Evolutionary conservation across 495 filamentous ascomycete genomes (phyloP), one percentile per base, ranked within the genome.

Genomic region (Aspergillus haitiensis): DNA sequence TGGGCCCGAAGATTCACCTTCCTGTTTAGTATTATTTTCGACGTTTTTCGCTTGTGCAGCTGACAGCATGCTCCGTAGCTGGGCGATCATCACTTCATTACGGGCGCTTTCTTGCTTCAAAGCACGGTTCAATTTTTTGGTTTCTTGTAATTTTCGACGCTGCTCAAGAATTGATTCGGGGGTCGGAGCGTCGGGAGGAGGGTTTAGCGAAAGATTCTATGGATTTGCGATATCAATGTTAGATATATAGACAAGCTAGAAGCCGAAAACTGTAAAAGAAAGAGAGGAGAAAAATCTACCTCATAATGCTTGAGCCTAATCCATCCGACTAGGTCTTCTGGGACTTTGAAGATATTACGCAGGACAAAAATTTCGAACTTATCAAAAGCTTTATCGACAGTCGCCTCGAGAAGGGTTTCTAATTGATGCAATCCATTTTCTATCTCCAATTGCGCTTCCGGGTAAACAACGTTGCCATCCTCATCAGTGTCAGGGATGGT

Each of bases 381-480:
- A 67, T 93, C 90, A 61, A 92, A 93, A 33, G 87, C 85, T 70
- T 83, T 87, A 60, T 93, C 90, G 11, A 92, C 84, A 40, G 87
- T 89, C 18, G 82, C 73, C 62, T 90, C 87, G n/a, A 98, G 84
- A n/a, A 98, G 80, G 4, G 93, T 97, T 71, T 98, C 95, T 18
- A 98, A 80, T 75, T 96, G 87, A 70, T 97, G 92, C 40, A 93
- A 81, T 27, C 94, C 94, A 68, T 90, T 86, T 67, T 95, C 91
- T 53, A 98, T 87, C 73, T 98, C 94, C 42, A 86, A 71, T 59
- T 84, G 85, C 40, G 88, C 85, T 56, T 86, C 82, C 3, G 82
- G 79, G 58, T 82, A 80, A 34, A 78, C 62, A 45, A 80, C 64
- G 49, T 80, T 80, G 21, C 83, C 81, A 55, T 84, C 78, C 9